Percentiles rank a stretch among this genome's conserved stretches.
Conservation (phyloP, 768 basidiomycete genomes). For the Suillus alpinus region DNA sequence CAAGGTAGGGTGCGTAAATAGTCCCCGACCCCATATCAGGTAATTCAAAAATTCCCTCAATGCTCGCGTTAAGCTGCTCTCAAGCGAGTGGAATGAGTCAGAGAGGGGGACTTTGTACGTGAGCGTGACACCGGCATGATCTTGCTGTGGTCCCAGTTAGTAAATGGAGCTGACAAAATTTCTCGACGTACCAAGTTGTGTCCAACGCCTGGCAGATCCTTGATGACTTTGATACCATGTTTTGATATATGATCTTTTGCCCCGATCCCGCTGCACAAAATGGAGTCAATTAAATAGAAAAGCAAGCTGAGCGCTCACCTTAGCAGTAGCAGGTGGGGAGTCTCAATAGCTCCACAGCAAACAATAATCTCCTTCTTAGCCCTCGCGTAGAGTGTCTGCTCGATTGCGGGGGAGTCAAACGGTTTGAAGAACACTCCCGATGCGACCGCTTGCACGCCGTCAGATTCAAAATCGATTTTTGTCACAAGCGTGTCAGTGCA, state of each 20-base stretch:
- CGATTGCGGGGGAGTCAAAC: neutral
- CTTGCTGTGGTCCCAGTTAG: slow-evolving; percentile 26
- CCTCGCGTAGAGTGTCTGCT: neutral
- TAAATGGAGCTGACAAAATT: neutral
- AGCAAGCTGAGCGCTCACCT: slow-evolving; percentile 14
- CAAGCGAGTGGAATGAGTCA: slow-evolving; percentile 30
- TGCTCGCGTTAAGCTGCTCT: slow-evolving; percentile 23
- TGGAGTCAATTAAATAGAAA: neutral
- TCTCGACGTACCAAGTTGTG: slow-evolving; percentile 23
- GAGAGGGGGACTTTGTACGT: slow-evolving; percentile 30
- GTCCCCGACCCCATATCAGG: slow-evolving; percentile 31
- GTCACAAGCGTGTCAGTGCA: slow-evolving; percentile 12
- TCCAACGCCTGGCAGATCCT: slow-evolving; percentile 35
- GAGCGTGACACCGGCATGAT: slow-evolving; percentile 35
- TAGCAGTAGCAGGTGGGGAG: slow-evolving; percentile 40
- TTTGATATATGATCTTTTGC: slow-evolving; percentile 35
- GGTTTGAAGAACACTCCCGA: neutral
- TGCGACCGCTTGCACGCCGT: neutral
- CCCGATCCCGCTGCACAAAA: slow-evolving; percentile 38
- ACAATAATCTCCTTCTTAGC: slow-evolving; percentile 27
- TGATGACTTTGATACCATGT: slow-evolving; percentile 22
- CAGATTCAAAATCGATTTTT: neutral
- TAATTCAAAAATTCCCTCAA: slow-evolving; percentile 34
- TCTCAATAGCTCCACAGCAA: slow-evolving; percentile 39
- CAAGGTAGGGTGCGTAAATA: slow-evolving; percentile 29